A percentile compares a stretch with the other conserved stretches of the same genome.
phyloP scores from a whole-genome alignment of 2,329 filamentous ascomycete species.

The Lecanoromycetidae sp. region DNA sequence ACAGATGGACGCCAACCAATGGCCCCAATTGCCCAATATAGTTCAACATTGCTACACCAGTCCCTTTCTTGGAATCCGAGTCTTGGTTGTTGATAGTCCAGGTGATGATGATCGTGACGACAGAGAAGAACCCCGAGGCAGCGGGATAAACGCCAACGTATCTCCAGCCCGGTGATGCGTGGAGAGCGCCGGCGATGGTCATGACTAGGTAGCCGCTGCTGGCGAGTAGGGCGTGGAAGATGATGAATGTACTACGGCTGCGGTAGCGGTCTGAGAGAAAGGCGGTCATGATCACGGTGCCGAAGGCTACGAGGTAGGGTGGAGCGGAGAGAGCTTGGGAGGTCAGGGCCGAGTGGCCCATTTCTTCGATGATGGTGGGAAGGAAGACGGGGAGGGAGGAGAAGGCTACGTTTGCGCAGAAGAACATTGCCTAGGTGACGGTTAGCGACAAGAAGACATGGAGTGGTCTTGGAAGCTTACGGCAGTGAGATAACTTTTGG shows the following conservation, averaged over 20 bases:
- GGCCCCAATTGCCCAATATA: constrained; percentile 71
- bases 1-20: constrained; percentile 54
- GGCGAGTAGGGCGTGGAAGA: constrained; percentile 39
- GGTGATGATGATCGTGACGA: constrained; percentile 71
- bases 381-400: constrained; percentile 53
- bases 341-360: constrained; percentile 55
- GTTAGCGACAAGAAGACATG: background rate
- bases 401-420: constrained; percentile 52
- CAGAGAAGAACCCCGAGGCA: constrained; percentile 53
- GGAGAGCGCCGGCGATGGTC: constrained; percentile 41
- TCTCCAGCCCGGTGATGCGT: constrained; percentile 30
- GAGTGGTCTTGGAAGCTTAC: constrained; percentile 2
- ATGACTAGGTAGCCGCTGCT: constrained; percentile 54
- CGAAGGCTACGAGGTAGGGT: constrained; percentile 56
- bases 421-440: constrained; percentile 36
- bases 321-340: constrained; percentile 63
- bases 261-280: constrained; percentile 51
- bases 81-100: constrained; percentile 84
- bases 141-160: constrained; percentile 44
- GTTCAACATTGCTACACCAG: constrained; percentile 70
- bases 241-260: constrained; percentile 46
- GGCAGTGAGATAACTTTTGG: constrained; percentile 17
- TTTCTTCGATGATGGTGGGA: constrained; percentile 49
- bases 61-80: constrained; percentile 55
- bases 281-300: constrained; percentile 49